Evolutionary conservation across 768 basidiomycete species (phyloP).

Genomic region (Ramaria sp.): DNA sequence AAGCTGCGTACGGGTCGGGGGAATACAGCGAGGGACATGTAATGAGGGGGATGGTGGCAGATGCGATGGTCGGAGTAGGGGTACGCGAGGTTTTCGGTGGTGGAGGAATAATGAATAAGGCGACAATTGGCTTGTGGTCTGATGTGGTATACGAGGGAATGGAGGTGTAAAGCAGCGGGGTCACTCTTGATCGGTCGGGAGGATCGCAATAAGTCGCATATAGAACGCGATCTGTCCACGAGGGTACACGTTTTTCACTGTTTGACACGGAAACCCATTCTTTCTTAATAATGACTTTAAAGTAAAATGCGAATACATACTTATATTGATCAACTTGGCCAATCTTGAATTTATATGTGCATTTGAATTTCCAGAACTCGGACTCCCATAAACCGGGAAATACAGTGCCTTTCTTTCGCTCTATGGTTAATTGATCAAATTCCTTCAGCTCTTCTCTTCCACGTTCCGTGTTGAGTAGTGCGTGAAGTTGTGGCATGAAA

Average conservation of each 20-base stretch:
- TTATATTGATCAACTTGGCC: slow-evolving; percentile 78
- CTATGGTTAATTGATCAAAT: slow-evolving; percentile 59
- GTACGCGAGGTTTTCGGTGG: slow-evolving; percentile 18
- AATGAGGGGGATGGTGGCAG: slow-evolving; percentile 42
- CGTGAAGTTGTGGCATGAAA: slow-evolving; percentile 27
- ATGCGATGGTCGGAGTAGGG: slow-evolving; percentile 18
- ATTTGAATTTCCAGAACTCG: slow-evolving; percentile 83
- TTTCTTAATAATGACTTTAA: not conserved
- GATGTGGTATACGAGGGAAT: slow-evolving; percentile 79
- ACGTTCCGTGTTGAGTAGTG: slow-evolving; percentile 35
- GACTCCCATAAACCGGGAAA: slow-evolving; percentile 74
- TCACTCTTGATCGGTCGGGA: slow-evolving; percentile 43
- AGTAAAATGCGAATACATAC: slow-evolving; percentile 28
- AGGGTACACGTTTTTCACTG: slow-evolving; percentile 63
- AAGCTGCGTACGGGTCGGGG: slow-evolving; percentile 39
- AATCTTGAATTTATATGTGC: slow-evolving; percentile 80
- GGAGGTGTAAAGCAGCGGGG: slow-evolving; percentile 64
- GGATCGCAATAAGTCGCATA: slow-evolving; percentile 69
- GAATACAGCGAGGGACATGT: slow-evolving; percentile 31
- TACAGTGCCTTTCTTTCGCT: slow-evolving; percentile 50
- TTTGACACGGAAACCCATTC: not conserved
- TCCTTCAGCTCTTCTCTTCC: slow-evolving; percentile 50
- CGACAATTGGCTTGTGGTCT: slow-evolving; percentile 91
- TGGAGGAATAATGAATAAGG: slow-evolving; percentile 53
- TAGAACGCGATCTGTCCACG: slow-evolving; percentile 91